Percentiles rank a stretch among this genome's conserved stretches.
phyloP scores from a whole-genome alignment of 2,329 filamentous ascomycete genomes.

The Penicillium sp. region DNA sequence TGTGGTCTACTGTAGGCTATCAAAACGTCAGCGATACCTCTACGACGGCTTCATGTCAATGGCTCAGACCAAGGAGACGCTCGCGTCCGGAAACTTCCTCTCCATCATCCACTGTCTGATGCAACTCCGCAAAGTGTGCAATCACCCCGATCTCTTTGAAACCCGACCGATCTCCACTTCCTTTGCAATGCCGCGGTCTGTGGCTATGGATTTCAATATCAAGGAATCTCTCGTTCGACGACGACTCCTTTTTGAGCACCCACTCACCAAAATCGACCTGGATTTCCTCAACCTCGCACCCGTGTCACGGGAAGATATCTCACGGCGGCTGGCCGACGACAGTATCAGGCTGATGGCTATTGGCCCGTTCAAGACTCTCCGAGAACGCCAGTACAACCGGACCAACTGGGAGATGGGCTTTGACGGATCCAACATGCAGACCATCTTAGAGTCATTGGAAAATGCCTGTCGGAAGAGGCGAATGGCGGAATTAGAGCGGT shows the following conservation, averaged over 20 bases:
- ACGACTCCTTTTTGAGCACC: conserved; percentile 60
- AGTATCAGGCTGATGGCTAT: conserved; percentile 69
- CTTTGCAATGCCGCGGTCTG: conserved; percentile 82
- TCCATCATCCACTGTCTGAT: conserved; percentile 98
- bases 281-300: conserved; percentile 78
- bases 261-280: conserved; percentile 65
- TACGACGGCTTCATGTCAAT: conserved; percentile 96
- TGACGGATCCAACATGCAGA: conserved; percentile 66
- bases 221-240: conserved; percentile 69
- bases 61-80: conserved; percentile 80
- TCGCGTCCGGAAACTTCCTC: conserved; percentile 91
- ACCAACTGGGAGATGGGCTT: conserved; percentile 57
- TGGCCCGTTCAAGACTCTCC: conserved; percentile 65
- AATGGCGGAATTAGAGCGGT: conserved; percentile 76
- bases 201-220: conserved; percentile 69
- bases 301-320: conserved; percentile 65
- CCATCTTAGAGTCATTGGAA: conserved; percentile 70
- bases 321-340: conserved; percentile 50
- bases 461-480: conserved; percentile 66
- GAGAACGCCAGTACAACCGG: conserved; percentile 64
- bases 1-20: conserved; percentile 90
- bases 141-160: conserved; percentile 95
- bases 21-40: conserved; percentile 89
- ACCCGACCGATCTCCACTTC: conserved; percentile 96
- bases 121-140: conserved; percentile 96